Evolutionary conservation across 1,284 basidiomycete genomes (phyloP).

Genomic region (Trichosporon inkin): DNA sequence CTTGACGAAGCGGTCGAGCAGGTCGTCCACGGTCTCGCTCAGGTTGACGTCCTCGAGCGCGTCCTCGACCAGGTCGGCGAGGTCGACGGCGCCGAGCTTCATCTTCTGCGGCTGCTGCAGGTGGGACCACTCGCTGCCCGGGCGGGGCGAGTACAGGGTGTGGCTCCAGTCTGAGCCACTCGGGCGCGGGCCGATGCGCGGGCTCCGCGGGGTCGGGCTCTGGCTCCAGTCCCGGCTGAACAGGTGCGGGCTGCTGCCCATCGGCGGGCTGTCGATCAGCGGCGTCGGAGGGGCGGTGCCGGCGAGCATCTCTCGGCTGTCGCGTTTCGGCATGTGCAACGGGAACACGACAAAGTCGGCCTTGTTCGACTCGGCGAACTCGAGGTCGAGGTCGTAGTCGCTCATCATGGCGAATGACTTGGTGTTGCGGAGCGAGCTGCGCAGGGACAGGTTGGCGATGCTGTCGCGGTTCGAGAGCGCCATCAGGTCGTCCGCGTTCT

Average conservation of each 20-base stretch:
- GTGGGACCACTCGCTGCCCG: neutral
- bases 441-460: neutral
- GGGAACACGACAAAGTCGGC: conserved; percentile 9
- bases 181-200: neutral
- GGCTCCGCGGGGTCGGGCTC: neutral
- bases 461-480: neutral
- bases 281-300: neutral
- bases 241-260: neutral
- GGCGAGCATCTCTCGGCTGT: neutral
- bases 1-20: conserved; percentile 9
- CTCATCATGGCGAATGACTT: conserved; percentile 14
- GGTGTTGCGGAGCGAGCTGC: conserved; percentile 4
- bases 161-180: neutral
- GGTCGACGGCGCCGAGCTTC: conserved; percentile 13
- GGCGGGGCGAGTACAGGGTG: neutral
- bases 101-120: conserved; percentile 7
- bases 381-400: neutral
- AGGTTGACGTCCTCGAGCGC: neutral
- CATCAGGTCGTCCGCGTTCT: neutral
- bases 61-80: neutral
- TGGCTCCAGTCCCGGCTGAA: neutral
- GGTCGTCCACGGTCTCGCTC: conserved; percentile 1
- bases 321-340: neutral
- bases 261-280: neutral
- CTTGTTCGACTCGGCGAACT: neutral